Conservation (phyloP, 2,329 filamentous ascomycete genomes). For the Erysiphe neolycopersici region DNA sequence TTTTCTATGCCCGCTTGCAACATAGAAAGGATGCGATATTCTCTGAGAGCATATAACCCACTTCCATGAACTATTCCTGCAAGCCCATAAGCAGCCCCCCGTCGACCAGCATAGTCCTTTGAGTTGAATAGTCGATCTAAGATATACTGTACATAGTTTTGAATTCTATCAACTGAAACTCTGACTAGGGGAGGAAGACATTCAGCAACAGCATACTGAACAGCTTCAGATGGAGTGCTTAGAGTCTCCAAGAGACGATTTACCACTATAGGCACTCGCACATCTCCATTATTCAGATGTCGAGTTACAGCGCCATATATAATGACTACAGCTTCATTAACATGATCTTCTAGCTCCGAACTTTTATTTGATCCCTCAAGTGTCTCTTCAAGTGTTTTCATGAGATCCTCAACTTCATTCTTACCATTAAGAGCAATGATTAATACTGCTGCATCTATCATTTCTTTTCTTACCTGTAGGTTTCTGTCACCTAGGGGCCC, state of each 20-base stretch:
- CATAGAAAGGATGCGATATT: slow-evolving; percentile 63
- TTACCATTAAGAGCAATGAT: slow-evolving; percentile 64
- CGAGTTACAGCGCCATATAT: slow-evolving; percentile 84
- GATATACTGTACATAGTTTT: slow-evolving; percentile 56
- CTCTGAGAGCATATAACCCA: slow-evolving; percentile 55
- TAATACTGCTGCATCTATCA: slow-evolving; percentile 69
- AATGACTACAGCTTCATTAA: slow-evolving; percentile 93
- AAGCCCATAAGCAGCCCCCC: slow-evolving; percentile 83
- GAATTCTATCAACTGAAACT: slow-evolving; percentile 50
- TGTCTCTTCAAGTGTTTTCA: slow-evolving; percentile 72
- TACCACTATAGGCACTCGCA: slow-evolving; percentile 68
- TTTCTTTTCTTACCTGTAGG: slow-evolving; percentile 51
- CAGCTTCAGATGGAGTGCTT: slow-evolving; percentile 83
- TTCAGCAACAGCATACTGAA: slow-evolving; percentile 87
- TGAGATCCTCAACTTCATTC: slow-evolving; percentile 60
- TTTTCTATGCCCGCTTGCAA: slow-evolving; percentile 71
- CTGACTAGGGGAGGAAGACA: slow-evolving; percentile 79
- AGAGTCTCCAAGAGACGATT: slow-evolving; percentile 65
- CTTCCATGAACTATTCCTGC: slow-evolving; percentile 75
- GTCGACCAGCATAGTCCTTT: slow-evolving; percentile 76
- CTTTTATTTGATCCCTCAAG: slow-evolving; percentile 67
- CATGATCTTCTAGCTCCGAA: slow-evolving; percentile 57
- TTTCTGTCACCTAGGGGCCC: slow-evolving; percentile 73
- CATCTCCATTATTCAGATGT: slow-evolving; percentile 63
- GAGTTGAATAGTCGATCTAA: slow-evolving; percentile 59